Percentiles rank a stretch among this genome's conserved stretches.
Conservation (phyloP, 176 grass and related monocot species). For the Cenchrus purpureus region DNA sequence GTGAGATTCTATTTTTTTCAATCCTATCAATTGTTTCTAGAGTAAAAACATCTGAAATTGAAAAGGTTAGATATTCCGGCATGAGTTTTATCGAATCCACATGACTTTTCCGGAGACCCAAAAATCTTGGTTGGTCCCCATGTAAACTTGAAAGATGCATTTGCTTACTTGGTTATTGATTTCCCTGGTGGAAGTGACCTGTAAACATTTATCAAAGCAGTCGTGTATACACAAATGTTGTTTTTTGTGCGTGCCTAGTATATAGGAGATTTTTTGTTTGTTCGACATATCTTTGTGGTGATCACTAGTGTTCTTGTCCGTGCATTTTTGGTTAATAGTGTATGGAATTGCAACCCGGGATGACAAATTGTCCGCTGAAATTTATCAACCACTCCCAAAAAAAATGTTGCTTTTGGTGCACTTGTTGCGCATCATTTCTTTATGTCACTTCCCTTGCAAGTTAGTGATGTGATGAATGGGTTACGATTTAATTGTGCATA, state of each 20-base stretch:
- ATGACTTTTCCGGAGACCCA: not conserved
- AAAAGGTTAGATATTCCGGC: not conserved
- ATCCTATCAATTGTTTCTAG: not conserved
- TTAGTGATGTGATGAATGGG: not conserved
- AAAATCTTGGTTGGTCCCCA: not conserved
- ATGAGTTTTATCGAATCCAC: not conserved
- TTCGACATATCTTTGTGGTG: conserved; percentile 5
- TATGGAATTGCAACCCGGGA: not conserved
- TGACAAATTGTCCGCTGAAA: not conserved
- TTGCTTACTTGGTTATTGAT: not conserved
- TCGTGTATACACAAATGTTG: not conserved
- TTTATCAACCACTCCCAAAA: conserved; percentile 15
- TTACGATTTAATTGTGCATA: conserved; percentile 25
- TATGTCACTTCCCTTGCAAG: conserved; percentile 3
- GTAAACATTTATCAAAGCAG: not conserved
- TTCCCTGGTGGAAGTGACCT: not conserved
- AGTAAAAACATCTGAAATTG: conserved; percentile 3
- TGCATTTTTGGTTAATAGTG: not conserved
- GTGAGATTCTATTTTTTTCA: not conserved
- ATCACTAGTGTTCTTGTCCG: not conserved
- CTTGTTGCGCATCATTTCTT: conserved; percentile 19
- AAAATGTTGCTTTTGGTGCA: conserved; percentile 33
- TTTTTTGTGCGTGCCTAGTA: not conserved
- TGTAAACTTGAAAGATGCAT: not conserved
- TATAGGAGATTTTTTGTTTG: not conserved